Evolutionary conservation across 1,284 basidiomycete species (phyloP).

Genomic region (Irpex lacteus): DNA sequence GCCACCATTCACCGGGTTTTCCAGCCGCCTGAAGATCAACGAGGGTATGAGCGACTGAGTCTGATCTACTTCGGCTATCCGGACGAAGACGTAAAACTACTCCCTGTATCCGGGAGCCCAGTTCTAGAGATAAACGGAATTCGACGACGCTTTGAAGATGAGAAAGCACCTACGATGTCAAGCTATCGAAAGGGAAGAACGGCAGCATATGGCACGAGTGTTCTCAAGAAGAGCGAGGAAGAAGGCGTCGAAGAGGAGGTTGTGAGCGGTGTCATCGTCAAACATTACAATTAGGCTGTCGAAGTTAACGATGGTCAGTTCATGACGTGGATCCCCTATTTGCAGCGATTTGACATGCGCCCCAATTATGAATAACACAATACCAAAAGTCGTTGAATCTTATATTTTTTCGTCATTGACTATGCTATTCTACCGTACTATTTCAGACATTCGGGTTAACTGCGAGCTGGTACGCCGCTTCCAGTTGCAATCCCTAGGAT

Average conservation of each 20-base stretch:
- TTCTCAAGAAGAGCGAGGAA: constrained; percentile 24
- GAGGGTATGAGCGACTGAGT: constrained; percentile 37
- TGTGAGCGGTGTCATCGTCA: constrained; percentile 32
- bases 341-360: too few species aligned
- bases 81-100: constrained; percentile 29
- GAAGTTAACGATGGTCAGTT: too few species aligned
- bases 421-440: too few species aligned
- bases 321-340: too few species aligned
- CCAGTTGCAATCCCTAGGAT: too few species aligned
- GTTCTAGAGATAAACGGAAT: constrained; percentile 32
- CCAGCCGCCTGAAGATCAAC: constrained; percentile 48
- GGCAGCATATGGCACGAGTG: constrained; percentile 31
- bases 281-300: constrained; percentile 29
- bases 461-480: too few species aligned
- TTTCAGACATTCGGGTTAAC: too few species aligned
- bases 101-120: constrained; percentile 28
- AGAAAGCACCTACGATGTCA: constrained; percentile 36
- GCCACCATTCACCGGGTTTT: constrained; percentile 42
- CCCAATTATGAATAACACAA: too few species aligned
- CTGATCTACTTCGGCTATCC: constrained; percentile 40
- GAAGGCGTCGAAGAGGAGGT: constrained; percentile 31
- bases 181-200: constrained; percentile 40
- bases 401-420: too few species aligned
- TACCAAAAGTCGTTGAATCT: too few species aligned
- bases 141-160: constrained; percentile 28